Evolutionary conservation across 345 rosid genomes (phyloP), one percentile per base, ranked within the genome.

Genomic region (Triadica sebifera): DNA sequence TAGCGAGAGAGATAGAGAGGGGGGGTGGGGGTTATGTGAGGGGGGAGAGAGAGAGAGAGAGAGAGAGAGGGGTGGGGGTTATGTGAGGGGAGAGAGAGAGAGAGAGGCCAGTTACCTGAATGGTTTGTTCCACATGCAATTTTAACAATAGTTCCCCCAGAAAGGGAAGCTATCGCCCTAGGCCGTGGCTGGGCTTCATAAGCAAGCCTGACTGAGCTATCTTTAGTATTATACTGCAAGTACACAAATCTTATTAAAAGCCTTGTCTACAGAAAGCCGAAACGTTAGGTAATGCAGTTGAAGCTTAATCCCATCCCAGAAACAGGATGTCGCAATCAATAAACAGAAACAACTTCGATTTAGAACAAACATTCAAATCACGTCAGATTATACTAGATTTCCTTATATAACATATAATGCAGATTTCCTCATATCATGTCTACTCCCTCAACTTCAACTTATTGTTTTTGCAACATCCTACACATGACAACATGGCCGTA

Each of bases 111-210:
- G 38, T 17, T 74, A 95, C 99, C 99, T 84, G 99, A 88, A 83
- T 95, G 99, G 84, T 95, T 93, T 59, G 93, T 68, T 75, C 99
- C 99, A 73, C 98, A 93, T 50, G 98, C 97, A 79, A 95, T 94
- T 85, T 95, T 95, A 76, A 93, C 90, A 61, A 95, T 87, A 77
- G 90, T 93, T 82, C 89, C 93, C 55, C 93, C 88, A 53, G 93
- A 75, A 77, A 95, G 88, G 62, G 96, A 76, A 67, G 87, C 87
- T 71, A 93, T 89, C 68, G 93, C 89, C 84, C 81, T 95, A 55
- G 97, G 99, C 49, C 91, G 89, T 5, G 99, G 97, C 76, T 95
- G 99, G 81, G 97, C 92, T 84, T 95, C 98, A 50, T 91, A 95
- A 55, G 92, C 96, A 72, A 93, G 94, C 81, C 78, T 87, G 70